phyloP scores from a whole-genome alignment of 768 basidiomycete genomes.

The Ephemerocybe angulata region DNA sequence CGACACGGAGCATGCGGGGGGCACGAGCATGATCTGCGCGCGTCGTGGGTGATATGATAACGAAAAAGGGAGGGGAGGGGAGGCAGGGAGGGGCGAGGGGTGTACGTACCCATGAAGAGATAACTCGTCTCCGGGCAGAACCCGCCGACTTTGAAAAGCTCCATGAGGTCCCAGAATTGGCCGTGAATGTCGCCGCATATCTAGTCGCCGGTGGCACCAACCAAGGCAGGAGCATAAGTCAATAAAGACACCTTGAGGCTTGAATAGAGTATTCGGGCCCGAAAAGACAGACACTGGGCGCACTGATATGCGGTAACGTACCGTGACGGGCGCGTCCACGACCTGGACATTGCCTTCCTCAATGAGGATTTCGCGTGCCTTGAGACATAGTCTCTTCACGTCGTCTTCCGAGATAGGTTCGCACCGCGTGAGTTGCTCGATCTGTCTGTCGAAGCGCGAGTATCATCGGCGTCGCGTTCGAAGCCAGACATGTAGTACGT shows the following conservation, averaged over 20 bases:
- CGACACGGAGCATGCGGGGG: no score
- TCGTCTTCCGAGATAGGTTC: slow-evolving; percentile 94
- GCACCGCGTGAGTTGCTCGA: slow-evolving; percentile 89
- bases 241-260: no score
- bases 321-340: slow-evolving; percentile 94
- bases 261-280: no score
- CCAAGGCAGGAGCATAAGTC: no score
- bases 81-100: background rate
- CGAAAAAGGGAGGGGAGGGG: slow-evolving; percentile 4
- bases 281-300: no score
- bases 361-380: slow-evolving; percentile 93
- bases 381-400: slow-evolving; percentile 92
- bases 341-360: slow-evolving; percentile 98
- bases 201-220: slow-evolving; percentile 31
- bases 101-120: slow-evolving; percentile 84
- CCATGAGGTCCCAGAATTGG: slow-evolving; percentile 95
- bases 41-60: no score
- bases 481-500: no score
- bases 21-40: no score
- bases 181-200: slow-evolving; percentile 97
- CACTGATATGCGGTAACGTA: slow-evolving; percentile 24
- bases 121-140: slow-evolving; percentile 93
- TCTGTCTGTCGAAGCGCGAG: slow-evolving; percentile 58
- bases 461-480: background rate
- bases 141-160: slow-evolving; percentile 91